phyloP scores from a whole-genome alignment of 208 protist species.

The Herpetomonas muscarum region DNA sequence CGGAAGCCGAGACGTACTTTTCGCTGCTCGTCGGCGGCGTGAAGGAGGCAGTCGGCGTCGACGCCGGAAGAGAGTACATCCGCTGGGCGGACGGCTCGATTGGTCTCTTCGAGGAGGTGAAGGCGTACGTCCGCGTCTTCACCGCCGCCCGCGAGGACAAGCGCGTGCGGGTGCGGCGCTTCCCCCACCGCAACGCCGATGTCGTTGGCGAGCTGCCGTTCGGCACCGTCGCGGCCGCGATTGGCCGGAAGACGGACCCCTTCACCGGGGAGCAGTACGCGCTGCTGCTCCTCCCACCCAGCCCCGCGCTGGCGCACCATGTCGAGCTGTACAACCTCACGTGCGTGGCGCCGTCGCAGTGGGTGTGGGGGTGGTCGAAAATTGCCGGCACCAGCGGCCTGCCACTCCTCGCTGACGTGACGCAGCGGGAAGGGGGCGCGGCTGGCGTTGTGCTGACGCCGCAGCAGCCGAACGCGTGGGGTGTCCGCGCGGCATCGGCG shows the following conservation, averaged over 20 bases:
- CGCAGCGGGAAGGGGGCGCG: background rate
- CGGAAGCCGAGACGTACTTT: slow-evolving; percentile 1
- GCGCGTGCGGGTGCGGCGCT: slow-evolving; percentile 51
- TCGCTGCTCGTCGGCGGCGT: slow-evolving; percentile 33
- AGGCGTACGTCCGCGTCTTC: slow-evolving; percentile 43
- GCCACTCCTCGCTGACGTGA: slow-evolving; percentile 33
- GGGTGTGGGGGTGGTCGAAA: slow-evolving; percentile 82
- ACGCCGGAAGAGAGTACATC: slow-evolving; percentile 38
- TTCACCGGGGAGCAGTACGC: slow-evolving; percentile 65
- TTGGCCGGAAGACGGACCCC: slow-evolving; percentile 47
- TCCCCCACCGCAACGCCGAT: slow-evolving; percentile 63
- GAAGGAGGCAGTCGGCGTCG: slow-evolving; percentile 57
- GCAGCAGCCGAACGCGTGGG: background rate
- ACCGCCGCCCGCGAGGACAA: slow-evolving; percentile 37
- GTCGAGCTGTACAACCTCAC: slow-evolving; percentile 33
- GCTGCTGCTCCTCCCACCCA: slow-evolving; percentile 43
- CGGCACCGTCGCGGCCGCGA: slow-evolving; percentile 40
- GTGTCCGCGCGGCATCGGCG: background rate
- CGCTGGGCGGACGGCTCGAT: slow-evolving; percentile 52
- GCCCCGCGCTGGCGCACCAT: slow-evolving; percentile 13
- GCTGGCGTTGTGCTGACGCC: background rate
- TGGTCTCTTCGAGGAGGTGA: slow-evolving; percentile 41
- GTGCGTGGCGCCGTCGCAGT: slow-evolving; percentile 25
- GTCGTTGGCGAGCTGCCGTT: slow-evolving; percentile 66
- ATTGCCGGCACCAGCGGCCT: slow-evolving; percentile 43